Evolutionary conservation across 768 basidiomycete genomes (phyloP).

Genomic region (Russula ochroleuca): DNA sequence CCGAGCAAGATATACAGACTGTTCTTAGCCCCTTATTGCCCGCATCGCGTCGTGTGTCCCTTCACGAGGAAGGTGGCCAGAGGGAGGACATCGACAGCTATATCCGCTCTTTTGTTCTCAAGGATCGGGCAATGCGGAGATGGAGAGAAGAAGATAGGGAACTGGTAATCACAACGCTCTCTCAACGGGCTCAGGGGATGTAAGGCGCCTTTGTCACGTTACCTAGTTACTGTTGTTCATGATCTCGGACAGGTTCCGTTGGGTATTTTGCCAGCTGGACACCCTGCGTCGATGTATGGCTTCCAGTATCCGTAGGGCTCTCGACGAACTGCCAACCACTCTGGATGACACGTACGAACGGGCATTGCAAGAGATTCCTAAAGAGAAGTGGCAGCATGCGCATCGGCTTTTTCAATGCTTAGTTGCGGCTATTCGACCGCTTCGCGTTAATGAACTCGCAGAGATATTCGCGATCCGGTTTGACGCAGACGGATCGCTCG

Average conservation of each 20-base stretch:
- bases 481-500: background rate
- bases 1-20: background rate
- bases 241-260: background rate
- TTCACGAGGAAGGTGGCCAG: constrained; percentile 1
- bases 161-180: background rate
- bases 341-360: background rate
- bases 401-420: background rate
- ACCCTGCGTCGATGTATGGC: background rate
- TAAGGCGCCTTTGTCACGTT: background rate
- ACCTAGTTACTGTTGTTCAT: no score
- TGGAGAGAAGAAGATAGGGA: constrained; percentile 2
- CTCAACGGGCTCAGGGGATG: background rate
- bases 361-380: background rate
- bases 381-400: background rate
- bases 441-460: background rate
- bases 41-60: background rate
- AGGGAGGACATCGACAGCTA: background rate
- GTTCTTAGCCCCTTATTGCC: background rate
- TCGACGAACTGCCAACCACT: background rate
- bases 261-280: background rate
- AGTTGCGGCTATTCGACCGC: background rate
- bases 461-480: constrained; percentile 2
- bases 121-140: background rate
- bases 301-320: background rate
- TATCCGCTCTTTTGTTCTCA: background rate